Evolutionary conservation across 2,329 filamentous ascomycete species (phyloP).

Genomic region (Bisporella sp.): DNA sequence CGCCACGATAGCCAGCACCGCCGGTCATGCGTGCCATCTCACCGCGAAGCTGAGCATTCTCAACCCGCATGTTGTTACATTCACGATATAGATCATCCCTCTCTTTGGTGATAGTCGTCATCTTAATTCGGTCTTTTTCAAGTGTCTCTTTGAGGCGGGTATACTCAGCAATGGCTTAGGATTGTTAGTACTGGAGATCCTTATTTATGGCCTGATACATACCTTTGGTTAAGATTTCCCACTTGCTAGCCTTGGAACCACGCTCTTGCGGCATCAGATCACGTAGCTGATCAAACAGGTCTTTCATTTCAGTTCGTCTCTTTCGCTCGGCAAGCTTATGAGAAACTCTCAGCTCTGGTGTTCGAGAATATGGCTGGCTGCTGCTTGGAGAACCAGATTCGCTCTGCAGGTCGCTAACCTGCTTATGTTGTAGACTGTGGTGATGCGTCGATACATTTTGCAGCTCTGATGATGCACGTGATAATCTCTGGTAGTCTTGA

Average conservation of each 20-base stretch:
- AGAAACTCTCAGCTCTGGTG: slow-evolving; percentile 73
- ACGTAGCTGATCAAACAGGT: slow-evolving; percentile 73
- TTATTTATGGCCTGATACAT: slow-evolving; percentile 23
- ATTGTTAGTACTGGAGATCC: slow-evolving; percentile 12
- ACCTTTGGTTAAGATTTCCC: slow-evolving; percentile 86
- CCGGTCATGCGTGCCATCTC: slow-evolving; percentile 15
- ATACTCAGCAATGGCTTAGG: slow-evolving; percentile 54
- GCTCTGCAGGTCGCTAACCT: slow-evolving; percentile 59
- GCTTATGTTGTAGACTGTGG: slow-evolving; percentile 69
- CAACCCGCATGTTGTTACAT: slow-evolving; percentile 32
- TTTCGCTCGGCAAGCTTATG: slow-evolving; percentile 83
- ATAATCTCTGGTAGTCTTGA: slow-evolving; percentile 32
- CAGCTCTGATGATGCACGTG: slow-evolving; percentile 46
- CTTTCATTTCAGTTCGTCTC: slow-evolving; percentile 81
- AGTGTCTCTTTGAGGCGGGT: slow-evolving; percentile 37
- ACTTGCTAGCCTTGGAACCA: slow-evolving; percentile 80
- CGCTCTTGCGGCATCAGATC: slow-evolving; percentile 74
- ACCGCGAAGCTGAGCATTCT: slow-evolving; percentile 24
- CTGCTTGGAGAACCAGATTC: slow-evolving; percentile 44
- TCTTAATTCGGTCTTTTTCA: slow-evolving; percentile 28
- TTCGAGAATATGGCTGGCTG: slow-evolving; percentile 72
- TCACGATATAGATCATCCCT: slow-evolving; percentile 31
- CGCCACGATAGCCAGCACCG: slow-evolving; percentile 4
- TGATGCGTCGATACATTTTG: slow-evolving; percentile 46
- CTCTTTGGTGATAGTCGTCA: slow-evolving; percentile 26